Base-by-base conservation (phyloP, 257 asterid genomes). In the Linderniella brevidens region DNA sequence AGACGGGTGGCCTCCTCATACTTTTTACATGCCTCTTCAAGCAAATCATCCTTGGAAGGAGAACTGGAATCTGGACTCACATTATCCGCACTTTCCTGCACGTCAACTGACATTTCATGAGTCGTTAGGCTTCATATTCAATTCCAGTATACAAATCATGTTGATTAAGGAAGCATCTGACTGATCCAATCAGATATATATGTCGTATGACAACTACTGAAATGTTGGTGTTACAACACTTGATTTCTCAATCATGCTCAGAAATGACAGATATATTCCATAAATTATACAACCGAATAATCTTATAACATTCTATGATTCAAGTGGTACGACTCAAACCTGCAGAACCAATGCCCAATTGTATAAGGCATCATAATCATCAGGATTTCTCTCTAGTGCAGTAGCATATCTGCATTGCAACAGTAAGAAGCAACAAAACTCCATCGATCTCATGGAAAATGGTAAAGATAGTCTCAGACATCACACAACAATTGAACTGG, bases 31-130 rank as follows among this genome's bases (percentile, higher is more conserved):
- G 96, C 98, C 79, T 85, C 94, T 72, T 84, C 95, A 46, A 88
- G 95, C 75, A 88, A 71, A 55, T 83, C 77, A 63, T 88, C 98
- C 74, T 84, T 88, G 44, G 95, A 84, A 60, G 92, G 84, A 68
- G 95, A 78, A 61, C 70, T 67, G 19, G 98, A 74, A 56, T 84
- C 94, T 47, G 90, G 80, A 68, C 58, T 73, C 43, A 88, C 82
- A 58, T 88, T 88, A 65, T 88, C 98, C 36, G 98, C 98, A 75
- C 98, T 88, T 76, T 88, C 98, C 98, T 88, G 92, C 75, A 76
- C 41, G 70, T 50, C 54, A 2, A 17, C 6, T 25, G 32, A 13
- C 9, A 19, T 47, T 47, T 14, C 32, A 47, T 12, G 19, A 18
- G 9, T 12, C 2, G 8, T 42, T 9, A 38, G 8, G 14, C 14